Percentiles rank a stretch among this genome's conserved stretches.
Evolutionary conservation across 106 monocot species (phyloP).

Genomic region (Dendrobium chrysotoxum): DNA sequence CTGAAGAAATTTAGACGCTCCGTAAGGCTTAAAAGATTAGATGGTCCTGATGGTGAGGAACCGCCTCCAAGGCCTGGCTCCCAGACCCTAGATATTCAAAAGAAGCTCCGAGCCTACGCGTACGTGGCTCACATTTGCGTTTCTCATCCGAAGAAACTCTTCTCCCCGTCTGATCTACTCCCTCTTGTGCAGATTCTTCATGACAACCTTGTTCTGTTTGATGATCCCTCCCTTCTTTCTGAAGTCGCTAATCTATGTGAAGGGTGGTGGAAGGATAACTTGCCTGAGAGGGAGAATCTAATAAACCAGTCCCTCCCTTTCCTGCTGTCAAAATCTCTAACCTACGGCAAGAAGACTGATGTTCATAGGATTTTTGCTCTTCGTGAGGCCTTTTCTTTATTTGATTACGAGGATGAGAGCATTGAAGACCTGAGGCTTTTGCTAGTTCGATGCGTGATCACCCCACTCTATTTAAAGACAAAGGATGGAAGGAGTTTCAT

Average conservation of each 20-base stretch:
- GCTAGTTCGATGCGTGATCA: conserved; percentile 59
- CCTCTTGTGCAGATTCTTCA: conserved; percentile 53
- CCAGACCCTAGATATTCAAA: conserved; percentile 24
- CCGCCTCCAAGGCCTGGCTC: background rate
- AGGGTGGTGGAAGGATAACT: conserved; percentile 76
- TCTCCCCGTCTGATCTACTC: conserved; percentile 40
- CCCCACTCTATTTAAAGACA: conserved; percentile 74
- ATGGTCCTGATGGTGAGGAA: background rate
- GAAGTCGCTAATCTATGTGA: conserved; percentile 67
- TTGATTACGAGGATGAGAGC: conserved; percentile 88
- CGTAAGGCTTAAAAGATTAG: conserved; percentile 2
- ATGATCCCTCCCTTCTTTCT: conserved; percentile 47
- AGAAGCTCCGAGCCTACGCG: conserved; percentile 43
- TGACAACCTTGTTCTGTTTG: conserved; percentile 67
- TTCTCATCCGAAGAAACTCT: conserved; percentile 59
- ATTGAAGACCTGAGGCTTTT: conserved; percentile 69
- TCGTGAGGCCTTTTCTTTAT: conserved; percentile 62
- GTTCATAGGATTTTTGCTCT: conserved; percentile 54
- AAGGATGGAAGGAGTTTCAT: conserved; percentile 76
- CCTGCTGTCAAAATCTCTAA: conserved; percentile 66
- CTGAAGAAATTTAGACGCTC: conserved; percentile 29
- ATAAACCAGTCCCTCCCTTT: conserved; percentile 77
- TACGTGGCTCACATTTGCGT: conserved; percentile 40
- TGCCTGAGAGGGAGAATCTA: conserved; percentile 53
- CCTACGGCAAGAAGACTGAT: conserved; percentile 43